A percentile compares a stretch with the other conserved stretches of the same genome.
phyloP scores from a whole-genome alignment of 805 yeast genomes.

The Yarrowia deformans region DNA sequence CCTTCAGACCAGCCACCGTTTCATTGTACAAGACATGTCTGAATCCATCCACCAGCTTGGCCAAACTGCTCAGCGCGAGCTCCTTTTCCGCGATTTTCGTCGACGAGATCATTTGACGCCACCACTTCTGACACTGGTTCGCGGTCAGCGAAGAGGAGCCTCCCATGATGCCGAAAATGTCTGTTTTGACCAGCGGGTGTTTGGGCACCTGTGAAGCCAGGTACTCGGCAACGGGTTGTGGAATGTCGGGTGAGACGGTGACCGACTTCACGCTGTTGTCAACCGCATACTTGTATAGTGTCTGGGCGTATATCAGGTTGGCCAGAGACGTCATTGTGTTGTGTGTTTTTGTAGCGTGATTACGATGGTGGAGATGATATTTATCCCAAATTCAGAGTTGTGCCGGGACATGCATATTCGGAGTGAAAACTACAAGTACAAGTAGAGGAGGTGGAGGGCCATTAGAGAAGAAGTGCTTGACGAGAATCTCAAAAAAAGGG shows the following conservation, averaged over 20 bases:
- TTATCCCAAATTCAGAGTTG: not conserved
- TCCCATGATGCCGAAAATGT: conserved; percentile 2
- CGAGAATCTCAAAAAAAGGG: not conserved
- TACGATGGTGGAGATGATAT: not conserved
- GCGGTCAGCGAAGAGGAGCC: not conserved
- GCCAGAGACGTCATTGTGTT: conserved; percentile 25
- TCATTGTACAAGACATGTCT: conserved; percentile 12
- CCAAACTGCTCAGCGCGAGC: conserved; percentile 5
- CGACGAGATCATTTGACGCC: conserved; percentile 18
- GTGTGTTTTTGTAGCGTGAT: not conserved
- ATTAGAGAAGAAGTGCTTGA: not conserved
- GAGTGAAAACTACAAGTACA: too few relatives aligned
- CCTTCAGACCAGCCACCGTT: conserved; percentile 10
- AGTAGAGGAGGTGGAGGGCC: not conserved
- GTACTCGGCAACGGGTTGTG: conserved; percentile 21
- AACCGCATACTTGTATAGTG: conserved; percentile 33
- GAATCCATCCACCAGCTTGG: conserved; percentile 35
- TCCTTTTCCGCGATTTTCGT: conserved; percentile 27
- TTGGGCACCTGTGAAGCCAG: conserved; percentile 19
- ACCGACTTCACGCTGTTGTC: conserved; percentile 28
- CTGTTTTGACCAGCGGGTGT: conserved; percentile 1
- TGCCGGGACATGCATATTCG: not conserved
- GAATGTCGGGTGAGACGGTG: conserved; percentile 8
- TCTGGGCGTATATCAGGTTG: conserved; percentile 27
- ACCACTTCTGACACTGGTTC: conserved; percentile 12